Conservation (phyloP, 2,329 filamentous ascomycete species). For the Periconia sp. region DNA sequence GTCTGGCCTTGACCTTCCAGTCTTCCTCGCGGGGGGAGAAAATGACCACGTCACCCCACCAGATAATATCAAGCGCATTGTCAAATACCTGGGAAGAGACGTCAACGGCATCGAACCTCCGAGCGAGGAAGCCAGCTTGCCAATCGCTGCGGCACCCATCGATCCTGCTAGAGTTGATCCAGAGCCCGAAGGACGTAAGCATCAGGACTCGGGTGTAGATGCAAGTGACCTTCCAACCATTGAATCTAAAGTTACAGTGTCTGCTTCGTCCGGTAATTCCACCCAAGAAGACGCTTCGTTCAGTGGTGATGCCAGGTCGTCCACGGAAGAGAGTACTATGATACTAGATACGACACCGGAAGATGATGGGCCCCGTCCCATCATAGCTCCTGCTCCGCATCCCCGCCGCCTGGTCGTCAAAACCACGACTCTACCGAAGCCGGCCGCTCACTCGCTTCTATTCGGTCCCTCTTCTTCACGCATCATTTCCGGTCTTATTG, state of each 20-base stretch:
- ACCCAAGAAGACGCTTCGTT: slow-evolving; percentile 11
- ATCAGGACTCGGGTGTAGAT: slow-evolving; percentile 44
- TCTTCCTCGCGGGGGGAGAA: slow-evolving; percentile 80
- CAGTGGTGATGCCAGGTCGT: slow-evolving; percentile 14
- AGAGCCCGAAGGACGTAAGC: slow-evolving; percentile 27
- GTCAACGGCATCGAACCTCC: slow-evolving; percentile 40
- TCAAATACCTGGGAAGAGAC: slow-evolving; percentile 48
- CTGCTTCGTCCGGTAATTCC: slow-evolving; percentile 21
- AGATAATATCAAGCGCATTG: slow-evolving; percentile 72
- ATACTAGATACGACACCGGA: slow-evolving; percentile 17
- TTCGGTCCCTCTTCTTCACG: slow-evolving; percentile 80
- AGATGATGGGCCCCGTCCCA: slow-evolving; percentile 5
- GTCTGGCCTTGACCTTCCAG: slow-evolving; percentile 73
- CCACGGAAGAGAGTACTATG: slow-evolving; percentile 42
- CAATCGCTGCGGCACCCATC: slow-evolving; percentile 58
- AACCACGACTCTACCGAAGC: slow-evolving; percentile 72
- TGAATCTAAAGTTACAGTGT: slow-evolving; percentile 20
- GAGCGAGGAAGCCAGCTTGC: slow-evolving; percentile 47
- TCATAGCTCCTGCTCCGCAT: slow-evolving; percentile 26
- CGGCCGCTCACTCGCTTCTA: slow-evolving; percentile 82
- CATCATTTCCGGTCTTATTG: slow-evolving; percentile 79
- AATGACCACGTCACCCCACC: slow-evolving; percentile 78
- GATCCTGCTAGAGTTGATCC: slow-evolving; percentile 39
- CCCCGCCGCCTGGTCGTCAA: slow-evolving; percentile 61
- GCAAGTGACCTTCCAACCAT: slow-evolving; percentile 31